Evolutionary conservation across 495 filamentous ascomycete genomes (phyloP).

Genomic region (Xylaria grammica): DNA sequence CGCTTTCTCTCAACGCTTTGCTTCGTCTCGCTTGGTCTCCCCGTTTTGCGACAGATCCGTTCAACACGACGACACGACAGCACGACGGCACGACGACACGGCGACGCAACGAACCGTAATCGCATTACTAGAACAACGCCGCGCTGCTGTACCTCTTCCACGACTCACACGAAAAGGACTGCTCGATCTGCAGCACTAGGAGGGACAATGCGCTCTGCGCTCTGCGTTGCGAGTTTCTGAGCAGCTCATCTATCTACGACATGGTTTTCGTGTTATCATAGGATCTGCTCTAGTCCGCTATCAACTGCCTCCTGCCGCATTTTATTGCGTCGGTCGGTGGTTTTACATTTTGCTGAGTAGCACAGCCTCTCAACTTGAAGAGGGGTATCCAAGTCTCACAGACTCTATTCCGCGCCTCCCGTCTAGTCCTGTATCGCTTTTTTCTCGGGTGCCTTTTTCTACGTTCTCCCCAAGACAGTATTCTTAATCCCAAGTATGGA

Average conservation of each 20-base stretch:
- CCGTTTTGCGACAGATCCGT: conserved; percentile 13
- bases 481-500: conserved; percentile 17
- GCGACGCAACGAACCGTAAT: background rate
- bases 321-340: background rate
- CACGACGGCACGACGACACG: background rate
- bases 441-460: background rate
- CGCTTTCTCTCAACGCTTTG: background rate
- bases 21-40: conserved; percentile 3
- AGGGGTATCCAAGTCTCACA: background rate
- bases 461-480: background rate
- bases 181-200: conserved; percentile 26
- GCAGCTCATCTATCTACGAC: conserved; percentile 32
- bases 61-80: background rate
- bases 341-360: conserved; percentile 11
- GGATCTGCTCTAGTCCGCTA: conserved; percentile 20
- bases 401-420: background rate
- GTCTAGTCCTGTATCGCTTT: background rate
- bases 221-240: conserved; percentile 32
- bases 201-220: conserved; percentile 25
- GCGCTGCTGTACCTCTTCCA: conserved; percentile 9
- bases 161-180: conserved; percentile 15
- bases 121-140: conserved; percentile 7
- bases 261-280: conserved; percentile 29
- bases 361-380: background rate
- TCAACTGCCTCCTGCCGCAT: conserved; percentile 11